Evolutionary conservation across 106 monocot species (phyloP), one percentile per base, ranked within the genome.

Genomic region (Amphibolis antarctica): DNA sequence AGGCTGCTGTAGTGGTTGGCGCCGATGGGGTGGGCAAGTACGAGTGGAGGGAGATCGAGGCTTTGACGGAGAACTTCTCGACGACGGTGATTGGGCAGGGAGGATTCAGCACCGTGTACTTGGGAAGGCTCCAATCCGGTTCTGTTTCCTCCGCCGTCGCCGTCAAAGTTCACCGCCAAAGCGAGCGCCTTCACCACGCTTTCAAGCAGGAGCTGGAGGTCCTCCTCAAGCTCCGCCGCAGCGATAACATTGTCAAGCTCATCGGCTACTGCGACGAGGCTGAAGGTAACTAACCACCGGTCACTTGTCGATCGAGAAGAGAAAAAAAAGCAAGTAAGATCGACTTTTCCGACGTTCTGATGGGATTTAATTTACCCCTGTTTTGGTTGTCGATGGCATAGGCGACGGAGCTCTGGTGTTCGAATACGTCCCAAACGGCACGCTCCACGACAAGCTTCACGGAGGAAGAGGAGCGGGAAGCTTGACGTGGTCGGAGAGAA

Each of bases 381-480:
- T n/a, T n/a, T n/a, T n/a, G n/a, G n/a, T n/a, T n/a, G n/a, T n/a
- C n/a, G n/a, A n/a, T n/a, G n/a, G n/a, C n/a, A 9, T 28, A 60
- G 84, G 77, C 2, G 77, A 72, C 13, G 86, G 86, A 31, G 82
- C 64, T 1, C 65, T 86, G 44, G 75, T 85, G 20, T 70, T 89
- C 50, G 85, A 85, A 61, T 80, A 80, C 82, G 67, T 74, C 24
- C 72, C 86, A 12, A 83, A 79, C 49, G 91, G 91, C 9, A 86
- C 62, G 44, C 79, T 91, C n/a, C 83, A 91, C 79, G 86, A 91
- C 15, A 68, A 59, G 29, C 86, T 92, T 53, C 91, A 79, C 61
- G 49, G 24, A 26, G 20, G 3, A 10, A 64, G 56, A 44, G 58
- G 64, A 44, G 63, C 46, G 49, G 52, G 65, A 10, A 47, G 62